These are phyloP conservation scores for Gastrolobium villosum DNA, from an alignment of 306 rosid species.

Conservation along the genomic window DNA sequence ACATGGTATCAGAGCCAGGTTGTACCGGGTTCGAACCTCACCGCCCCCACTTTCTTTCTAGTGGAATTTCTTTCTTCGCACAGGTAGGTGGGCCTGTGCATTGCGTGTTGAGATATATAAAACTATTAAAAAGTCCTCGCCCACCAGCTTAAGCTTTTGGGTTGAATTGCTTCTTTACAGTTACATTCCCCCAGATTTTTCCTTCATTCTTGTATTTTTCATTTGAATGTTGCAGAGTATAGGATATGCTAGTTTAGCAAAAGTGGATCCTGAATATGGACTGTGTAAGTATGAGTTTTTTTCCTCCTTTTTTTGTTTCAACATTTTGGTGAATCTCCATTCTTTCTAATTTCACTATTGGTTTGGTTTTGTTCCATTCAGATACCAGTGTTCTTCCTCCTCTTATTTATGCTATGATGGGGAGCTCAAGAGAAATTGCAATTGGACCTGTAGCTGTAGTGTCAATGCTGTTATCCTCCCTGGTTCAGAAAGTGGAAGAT, in stretches of 20 bases:
- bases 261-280: constrained; percentile 86
- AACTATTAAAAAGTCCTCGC: too few species aligned
- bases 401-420: constrained; percentile 83
- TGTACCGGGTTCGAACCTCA: too few species aligned
- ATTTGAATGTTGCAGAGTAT: constrained; percentile 68
- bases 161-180: too few species aligned
- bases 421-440: constrained; percentile 92
- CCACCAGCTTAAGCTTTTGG: too few species aligned
- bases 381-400: constrained; percentile 92
- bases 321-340: neutral
- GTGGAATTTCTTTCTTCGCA: too few species aligned
- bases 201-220: constrained; percentile 14
- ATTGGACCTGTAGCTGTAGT: constrained; percentile 95
- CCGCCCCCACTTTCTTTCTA: too few species aligned
- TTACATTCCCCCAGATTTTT: neutral
- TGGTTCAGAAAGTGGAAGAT: constrained; percentile 72
- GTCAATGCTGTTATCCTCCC: constrained; percentile 74
- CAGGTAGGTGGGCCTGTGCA: too few species aligned
- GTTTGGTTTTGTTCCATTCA: constrained; percentile 45
- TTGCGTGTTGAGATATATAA: too few species aligned
- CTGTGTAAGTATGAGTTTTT: constrained; percentile 64
- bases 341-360: constrained; percentile 3
- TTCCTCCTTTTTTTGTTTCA: neutral
- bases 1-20: too few species aligned
- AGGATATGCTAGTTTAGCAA: constrained; percentile 88